Percentiles rank a stretch among this genome's conserved stretches.
Conservation (phyloP, 2,329 filamentous ascomycete species). For the Sporothrix sp. region DNA sequence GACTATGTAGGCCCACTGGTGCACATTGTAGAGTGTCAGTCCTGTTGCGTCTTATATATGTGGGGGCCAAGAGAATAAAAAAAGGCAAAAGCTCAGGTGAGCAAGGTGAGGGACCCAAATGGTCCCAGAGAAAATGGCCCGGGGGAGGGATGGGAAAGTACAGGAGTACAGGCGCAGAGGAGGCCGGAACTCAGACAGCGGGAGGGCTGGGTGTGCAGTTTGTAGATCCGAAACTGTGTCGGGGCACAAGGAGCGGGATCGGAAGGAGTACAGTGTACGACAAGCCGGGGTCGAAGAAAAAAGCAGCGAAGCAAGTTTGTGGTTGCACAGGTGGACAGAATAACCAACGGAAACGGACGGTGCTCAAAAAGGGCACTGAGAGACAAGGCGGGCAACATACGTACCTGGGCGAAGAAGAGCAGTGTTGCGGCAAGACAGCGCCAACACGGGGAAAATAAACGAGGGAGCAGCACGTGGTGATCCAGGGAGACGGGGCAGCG, state of each 20-base stretch:
- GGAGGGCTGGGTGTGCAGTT: neutral
- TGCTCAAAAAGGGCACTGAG: neutral
- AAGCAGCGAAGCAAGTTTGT: neutral
- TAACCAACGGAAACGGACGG: neutral
- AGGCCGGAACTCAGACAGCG: neutral
- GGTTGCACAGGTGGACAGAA: neutral
- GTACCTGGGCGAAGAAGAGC: constrained; percentile 3
- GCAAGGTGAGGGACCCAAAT: constrained; percentile 23
- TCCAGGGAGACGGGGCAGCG: constrained; percentile 13
- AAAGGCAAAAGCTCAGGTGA: constrained; percentile 5
- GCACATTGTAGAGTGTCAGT: neutral
- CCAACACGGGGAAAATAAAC: neutral
- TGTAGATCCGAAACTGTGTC: constrained; percentile 8
- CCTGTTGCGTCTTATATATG: neutral
- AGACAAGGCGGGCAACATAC: neutral
- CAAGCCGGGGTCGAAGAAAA: neutral
- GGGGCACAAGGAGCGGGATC: constrained; percentile 10
- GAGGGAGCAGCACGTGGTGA: constrained; percentile 3
- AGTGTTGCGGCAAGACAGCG: neutral
- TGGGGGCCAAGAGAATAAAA: neutral
- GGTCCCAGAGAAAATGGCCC: too few species aligned
- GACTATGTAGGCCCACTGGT: neutral
- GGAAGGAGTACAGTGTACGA: constrained; percentile 11
- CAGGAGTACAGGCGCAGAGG: too few species aligned
- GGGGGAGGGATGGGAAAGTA: too few species aligned